Evolutionary conservation across 1,284 basidiomycete genomes (phyloP), one percentile per base, ranked within the genome.

Genomic region (Cryptococcus sp.): DNA sequence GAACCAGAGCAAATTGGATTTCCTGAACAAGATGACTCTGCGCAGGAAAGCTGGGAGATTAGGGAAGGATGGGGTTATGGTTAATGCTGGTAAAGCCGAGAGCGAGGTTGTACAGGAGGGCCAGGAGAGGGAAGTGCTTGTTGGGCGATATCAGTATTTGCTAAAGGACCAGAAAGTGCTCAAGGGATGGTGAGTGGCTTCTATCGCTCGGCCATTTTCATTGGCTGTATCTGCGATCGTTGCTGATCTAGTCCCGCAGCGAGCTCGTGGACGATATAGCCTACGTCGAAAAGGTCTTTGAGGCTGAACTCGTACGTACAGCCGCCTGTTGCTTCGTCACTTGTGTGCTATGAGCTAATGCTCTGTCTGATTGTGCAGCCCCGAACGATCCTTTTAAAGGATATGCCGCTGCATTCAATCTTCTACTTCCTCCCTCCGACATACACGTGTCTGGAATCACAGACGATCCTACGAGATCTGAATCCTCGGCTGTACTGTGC

Each of bases 351-450:
- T n/a, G 39, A 11, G n/a, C 15, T n/a, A 45, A 22, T 6, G 15
- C 22, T 45, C n/a, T 19, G 6, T 22, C 42, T 5, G n/a, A 19
- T 45, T 22, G 15, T 22, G 22, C 61, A 91, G 88, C 86, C 88
- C 41, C 87, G 91, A 20, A 79, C 89, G 3, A 82, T 82, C 7
- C 87, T 86, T 48, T 73, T 93, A 40, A 80, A 82, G 45, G 89
- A 93, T 59, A 82, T 93, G 47, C 83, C 88, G 0, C 68, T 71
- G 0, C 78, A 86, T 17, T 87, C 85, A 0, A 84, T 87, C 0
- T 93, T 87, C 74, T 86, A 93, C 77, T 95, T 92, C 73, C 72
- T 84, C 20, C 82, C 85, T 7, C 90, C 90, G 0, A 80, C 87
- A 56, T 82, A 86, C 57, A 61, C 75, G 1, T 80, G 83, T 1